Evolutionary conservation across 805 yeast species (phyloP), one percentile per base, ranked within the genome.

Genomic region (Pichia membranifaciens): DNA sequence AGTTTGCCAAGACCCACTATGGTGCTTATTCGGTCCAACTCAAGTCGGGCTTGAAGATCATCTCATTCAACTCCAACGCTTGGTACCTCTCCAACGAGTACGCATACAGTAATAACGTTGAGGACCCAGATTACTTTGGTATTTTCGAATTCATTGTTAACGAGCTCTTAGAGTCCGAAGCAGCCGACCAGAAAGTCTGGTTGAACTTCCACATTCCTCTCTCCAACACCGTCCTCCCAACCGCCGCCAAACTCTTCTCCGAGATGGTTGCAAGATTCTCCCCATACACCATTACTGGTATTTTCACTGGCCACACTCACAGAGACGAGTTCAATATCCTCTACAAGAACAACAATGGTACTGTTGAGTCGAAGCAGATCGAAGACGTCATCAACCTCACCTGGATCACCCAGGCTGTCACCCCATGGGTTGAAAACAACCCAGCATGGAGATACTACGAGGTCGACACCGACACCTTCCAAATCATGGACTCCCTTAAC

Each of bases 361-460:
- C 47, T 34, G 46, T 49, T 29, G 34, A 39, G 3, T 48, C 49
- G 18, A 68, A 70, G 45, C 64, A 70, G 21, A 68, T 69, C 31
- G 74, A 70, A 7, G 65, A 67, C 33, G 81, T 76, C 4, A 54
- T 81, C 29, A 73, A 74, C 54, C 71, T 77, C 66, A 82, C 84
- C 1, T 82, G 83, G 81, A 72, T 82, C 48, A 73, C 77, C 3
- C 88, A 79, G 49, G 78, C 87, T 0, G 75, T 83, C 35, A 81
- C 87, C 8, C 86, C 88, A 8, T 69, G 72, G 57, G 64, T 69
- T 7, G 70, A 77, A 41, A 72, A 75, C 53, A 83, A 83, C 60
- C 90, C 90, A 6, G 74, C 81, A 18, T 83, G 87, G 84, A 74
- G 85, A 60, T 82, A 81, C 65, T 84, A 83, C 57, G 79, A 78